Evolutionary conservation across 163 green algal species (phyloP).

Genomic region (Scenedesmus sp.): DNA sequence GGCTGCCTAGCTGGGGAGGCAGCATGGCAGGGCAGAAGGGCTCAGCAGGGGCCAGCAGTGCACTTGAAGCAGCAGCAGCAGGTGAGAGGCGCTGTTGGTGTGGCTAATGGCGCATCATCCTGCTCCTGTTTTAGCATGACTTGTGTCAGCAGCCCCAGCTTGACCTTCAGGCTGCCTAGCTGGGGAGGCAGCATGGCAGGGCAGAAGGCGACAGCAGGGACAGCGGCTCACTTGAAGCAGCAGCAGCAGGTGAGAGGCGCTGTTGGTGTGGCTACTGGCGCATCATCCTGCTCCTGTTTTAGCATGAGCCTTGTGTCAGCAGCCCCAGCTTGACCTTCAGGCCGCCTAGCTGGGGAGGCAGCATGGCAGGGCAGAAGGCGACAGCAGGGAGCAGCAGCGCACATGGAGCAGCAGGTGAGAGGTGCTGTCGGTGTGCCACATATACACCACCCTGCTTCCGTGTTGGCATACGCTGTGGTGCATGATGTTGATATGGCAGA

Average conservation of each 20-base stretch:
- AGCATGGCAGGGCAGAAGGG: neutral
- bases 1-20: neutral
- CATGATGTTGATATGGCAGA: too few species aligned
- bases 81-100: too few species aligned
- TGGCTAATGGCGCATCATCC: too few species aligned
- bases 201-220: neutral
- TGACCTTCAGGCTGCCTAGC: neutral
- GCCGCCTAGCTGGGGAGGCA: neutral
- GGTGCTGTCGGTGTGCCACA: too few species aligned
- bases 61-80: neutral
- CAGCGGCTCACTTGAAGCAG: neutral
- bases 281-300: too few species aligned
- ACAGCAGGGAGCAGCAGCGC: neutral
- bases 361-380: neutral
- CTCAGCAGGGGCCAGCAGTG: neutral
- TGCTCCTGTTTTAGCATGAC: too few species aligned
- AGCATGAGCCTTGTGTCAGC: neutral
- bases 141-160: neutral
- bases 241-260: neutral
- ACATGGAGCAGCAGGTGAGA: neutral
- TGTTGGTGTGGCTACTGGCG: too few species aligned
- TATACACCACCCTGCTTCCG: too few species aligned
- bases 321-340: neutral
- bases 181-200: neutral
- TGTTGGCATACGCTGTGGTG: too few species aligned